Base-by-base conservation (phyloP, 202 grass and related monocot species). In the Sporobolus alterniflorus region DNA sequence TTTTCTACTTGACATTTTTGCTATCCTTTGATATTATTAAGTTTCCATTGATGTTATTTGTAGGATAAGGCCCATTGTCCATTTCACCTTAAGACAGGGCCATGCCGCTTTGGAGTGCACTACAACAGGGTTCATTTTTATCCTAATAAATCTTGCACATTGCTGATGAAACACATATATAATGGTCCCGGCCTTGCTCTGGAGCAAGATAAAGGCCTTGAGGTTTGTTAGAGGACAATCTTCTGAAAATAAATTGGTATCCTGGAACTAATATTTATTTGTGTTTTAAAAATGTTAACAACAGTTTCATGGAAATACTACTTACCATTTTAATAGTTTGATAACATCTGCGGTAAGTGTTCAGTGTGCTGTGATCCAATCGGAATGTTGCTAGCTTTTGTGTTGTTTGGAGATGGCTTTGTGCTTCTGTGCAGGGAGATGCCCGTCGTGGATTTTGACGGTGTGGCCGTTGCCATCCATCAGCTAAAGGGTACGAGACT, bases 151-250 rank as follows among this genome's bases (percentile, higher is more conserved):
- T 92, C 96, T 59, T 94, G 89, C 85, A 99, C 89, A 6, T 85
- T 99, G 90, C 88, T 96, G 25, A 90, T 99, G 54, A 99, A 92
- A 79, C 96, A 94, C 83, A 99, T 99, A 93, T 96, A 99, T 85
- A 90, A 76, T 28, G 96, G 96, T 67, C 96, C 96, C 69, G 96
- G 93, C 81, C 96, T 99, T 83, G 82, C 85, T 69, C 89, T 87
- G 85, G 96, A 99, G 59, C 93, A 94, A 84, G 96, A 99, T 76
- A 93, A 99, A 90, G 93, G 93, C 65, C 96, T 99, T 89, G 96
- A 99, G 93, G 96, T 99, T 94, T 94, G 96, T 99, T 88, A 84
- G 84, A 89, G 79, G 85, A 91, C 80, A 77, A 80, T 82, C 74
- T 85, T 75, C 85, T 80, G 70, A 68, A 64, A 63, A 71, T 86